phyloP scores from a whole-genome alignment of 2,329 filamentous ascomycete species.

The Epichloe gansuensis region DNA sequence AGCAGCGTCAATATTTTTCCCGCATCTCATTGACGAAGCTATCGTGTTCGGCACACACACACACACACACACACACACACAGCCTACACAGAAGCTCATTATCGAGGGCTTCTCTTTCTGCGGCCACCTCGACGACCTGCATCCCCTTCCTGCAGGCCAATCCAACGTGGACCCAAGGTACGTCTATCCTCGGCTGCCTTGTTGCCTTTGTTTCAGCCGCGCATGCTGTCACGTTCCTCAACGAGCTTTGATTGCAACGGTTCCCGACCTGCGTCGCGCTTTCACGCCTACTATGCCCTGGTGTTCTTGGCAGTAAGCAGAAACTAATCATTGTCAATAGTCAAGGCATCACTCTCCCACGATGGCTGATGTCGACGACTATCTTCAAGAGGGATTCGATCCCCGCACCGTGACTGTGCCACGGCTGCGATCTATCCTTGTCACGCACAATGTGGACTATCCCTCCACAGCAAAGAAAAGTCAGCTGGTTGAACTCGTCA shows the following conservation, averaged over 20 bases:
- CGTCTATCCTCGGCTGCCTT: constrained; percentile 1
- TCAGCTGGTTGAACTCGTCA: constrained; percentile 76
- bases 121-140: constrained; percentile 4
- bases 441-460: constrained; percentile 77
- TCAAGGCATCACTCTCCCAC: not conserved
- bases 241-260: not conserved
- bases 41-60: not conserved
- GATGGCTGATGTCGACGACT: constrained; percentile 64
- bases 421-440: constrained; percentile 78
- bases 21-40: not conserved
- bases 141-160: not conserved
- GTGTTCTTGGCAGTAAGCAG: not conserved
- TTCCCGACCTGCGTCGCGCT: not conserved
- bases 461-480: constrained; percentile 84
- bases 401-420: constrained; percentile 74
- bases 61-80: not conserved
- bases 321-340: constrained; percentile 4
- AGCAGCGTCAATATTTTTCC: not conserved
- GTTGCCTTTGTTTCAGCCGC: constrained; percentile 4
- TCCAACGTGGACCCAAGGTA: not conserved
- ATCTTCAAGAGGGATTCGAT: constrained; percentile 80
- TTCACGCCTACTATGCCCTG: not conserved
- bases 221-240: not conserved
- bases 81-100: not conserved
- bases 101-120: constrained; percentile 1